A percentile compares a stretch with the other conserved stretches of the same genome.
These are phyloP conservation scores for Didymellaceae sp. DNA, from an alignment of 2,329 filamentous ascomycete species.

Conservation along the genomic window DNA sequence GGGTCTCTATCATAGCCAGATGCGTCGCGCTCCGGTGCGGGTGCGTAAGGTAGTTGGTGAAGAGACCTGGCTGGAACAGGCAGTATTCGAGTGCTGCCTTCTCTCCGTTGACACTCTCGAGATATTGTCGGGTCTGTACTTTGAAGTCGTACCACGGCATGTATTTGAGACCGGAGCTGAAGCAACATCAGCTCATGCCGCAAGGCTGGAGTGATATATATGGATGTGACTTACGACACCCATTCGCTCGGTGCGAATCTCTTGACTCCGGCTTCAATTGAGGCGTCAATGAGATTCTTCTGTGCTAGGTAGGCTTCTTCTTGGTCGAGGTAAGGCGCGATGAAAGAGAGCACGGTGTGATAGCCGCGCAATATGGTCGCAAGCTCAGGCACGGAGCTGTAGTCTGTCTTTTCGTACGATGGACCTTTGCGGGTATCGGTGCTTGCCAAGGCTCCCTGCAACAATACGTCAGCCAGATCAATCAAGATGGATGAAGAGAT, in stretches of 20 bases:
- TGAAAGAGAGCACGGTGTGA: neutral
- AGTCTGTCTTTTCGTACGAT: neutral
- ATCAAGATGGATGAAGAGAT: neutral
- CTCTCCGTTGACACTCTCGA: neutral
- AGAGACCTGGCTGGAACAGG: neutral
- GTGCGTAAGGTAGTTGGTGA: neutral
- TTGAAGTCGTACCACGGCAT: neutral
- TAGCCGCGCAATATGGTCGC: neutral
- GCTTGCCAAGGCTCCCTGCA: neutral
- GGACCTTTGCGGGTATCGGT: neutral
- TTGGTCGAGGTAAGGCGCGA: neutral
- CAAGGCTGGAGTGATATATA: no score
- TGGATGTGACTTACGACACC: neutral
- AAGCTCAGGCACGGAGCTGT: neutral
- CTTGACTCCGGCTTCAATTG: neutral
- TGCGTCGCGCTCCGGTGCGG: neutral
- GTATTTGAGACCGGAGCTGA: neutral
- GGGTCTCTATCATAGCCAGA: neutral
- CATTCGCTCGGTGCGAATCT: neutral
- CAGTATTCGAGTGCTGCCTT: neutral
- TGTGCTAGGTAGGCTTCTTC: neutral
- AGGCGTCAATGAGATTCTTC: slow-evolving; percentile 1
- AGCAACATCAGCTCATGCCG: neutral
- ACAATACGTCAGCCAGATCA: no score
- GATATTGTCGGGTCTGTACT: neutral